Conservation (phyloP, 768 basidiomycete genomes). For the Collybiopsis luxurians region DNA sequence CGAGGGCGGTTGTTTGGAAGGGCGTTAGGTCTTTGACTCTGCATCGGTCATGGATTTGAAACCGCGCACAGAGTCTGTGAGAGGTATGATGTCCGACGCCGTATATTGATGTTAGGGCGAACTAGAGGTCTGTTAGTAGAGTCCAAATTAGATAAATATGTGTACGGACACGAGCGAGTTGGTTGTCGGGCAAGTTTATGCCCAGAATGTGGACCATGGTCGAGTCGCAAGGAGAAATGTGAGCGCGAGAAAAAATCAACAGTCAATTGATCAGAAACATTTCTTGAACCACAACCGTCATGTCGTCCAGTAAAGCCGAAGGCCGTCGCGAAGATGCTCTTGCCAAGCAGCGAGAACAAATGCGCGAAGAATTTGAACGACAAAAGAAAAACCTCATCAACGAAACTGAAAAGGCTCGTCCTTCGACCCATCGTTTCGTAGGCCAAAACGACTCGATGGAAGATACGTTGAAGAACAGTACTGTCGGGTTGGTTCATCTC, state of each 20-base stretch:
- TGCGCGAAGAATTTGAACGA: conserved; percentile 78
- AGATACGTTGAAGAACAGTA: conserved; percentile 86
- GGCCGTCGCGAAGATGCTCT: conserved; percentile 86
- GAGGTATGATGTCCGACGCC: conserved; percentile 80
- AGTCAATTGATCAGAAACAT: conserved; percentile 6
- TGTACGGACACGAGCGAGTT: conserved; percentile 66
- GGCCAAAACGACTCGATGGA: conserved; percentile 95
- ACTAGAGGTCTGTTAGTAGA: conserved; percentile 40
- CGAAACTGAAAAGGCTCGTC: conserved; percentile 92
- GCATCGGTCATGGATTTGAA: conserved; percentile 86
- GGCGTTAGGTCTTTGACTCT: conserved; percentile 81
- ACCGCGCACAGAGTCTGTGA: conserved; percentile 82
- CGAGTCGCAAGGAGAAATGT: conserved; percentile 3
- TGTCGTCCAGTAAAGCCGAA: conserved; percentile 78
- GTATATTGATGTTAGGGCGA: conserved; percentile 88
- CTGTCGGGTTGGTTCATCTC: conserved; percentile 86
- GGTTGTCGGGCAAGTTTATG: conserved; percentile 73
- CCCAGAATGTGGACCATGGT: conserved; percentile 87
- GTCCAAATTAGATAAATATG: not conserved
- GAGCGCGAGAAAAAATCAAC: conserved; percentile 2
- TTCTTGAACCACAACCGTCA: conserved; percentile 12
- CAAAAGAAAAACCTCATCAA: conserved; percentile 78
- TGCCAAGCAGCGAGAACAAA: conserved; percentile 75
- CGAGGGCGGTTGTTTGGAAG: conserved; percentile 85
- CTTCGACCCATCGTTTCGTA: conserved; percentile 85